Evolutionary conservation across 1,284 basidiomycete genomes (phyloP), one percentile per base, ranked within the genome.

Genomic region (Rhodotorula sp.): DNA sequence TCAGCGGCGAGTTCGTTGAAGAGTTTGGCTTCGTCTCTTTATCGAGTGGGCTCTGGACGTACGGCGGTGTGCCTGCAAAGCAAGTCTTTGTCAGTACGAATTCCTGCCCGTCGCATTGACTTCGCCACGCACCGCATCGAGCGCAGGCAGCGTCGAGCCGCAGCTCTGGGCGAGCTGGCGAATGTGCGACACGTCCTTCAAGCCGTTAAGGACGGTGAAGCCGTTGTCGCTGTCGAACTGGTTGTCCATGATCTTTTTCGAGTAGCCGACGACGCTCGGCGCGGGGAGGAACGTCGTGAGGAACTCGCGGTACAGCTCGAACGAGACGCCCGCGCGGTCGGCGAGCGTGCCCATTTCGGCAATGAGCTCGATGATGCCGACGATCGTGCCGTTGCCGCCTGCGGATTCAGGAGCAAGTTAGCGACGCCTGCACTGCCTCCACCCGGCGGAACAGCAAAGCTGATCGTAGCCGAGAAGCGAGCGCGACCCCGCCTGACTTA

Each of bases 161-260:
- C 88, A 83, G 64, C 88, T 86, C 14, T 83, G 83, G 10, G 84
- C 85, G 13, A 85, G 78, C 70, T 81, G 79, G 58, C 82, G 80
- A 54, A 85, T 84, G 76, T 85, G 83, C 59, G 80, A 79, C 54
- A 88, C 87, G 79, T 95, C 92, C 78, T 92, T 92, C 78, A 95
- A 88, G n/a, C 92, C 93, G 23, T 91, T 91, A 52, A 90, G 88
- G 66, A 95, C 87, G n/a, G 89, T 85, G 80, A 96, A 95, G n/a
- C 92, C 93, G 53, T 85, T 84, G 14, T 86, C 84, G 25, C 88
- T 90, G 72, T 92, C 88, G 79, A 93, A 95, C 50, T 87, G 83
- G 82, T 92, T 87, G 65, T 87, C 81, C 4, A 87, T 80, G 84
- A 92, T 90, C 78, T 88, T 88, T 54, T 87, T 84, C 44, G 86